These are phyloP conservation scores for Phaeodactylum tricornutum DNA, from an alignment of 108 stramenopile species.

Conservation along the genomic window DNA sequence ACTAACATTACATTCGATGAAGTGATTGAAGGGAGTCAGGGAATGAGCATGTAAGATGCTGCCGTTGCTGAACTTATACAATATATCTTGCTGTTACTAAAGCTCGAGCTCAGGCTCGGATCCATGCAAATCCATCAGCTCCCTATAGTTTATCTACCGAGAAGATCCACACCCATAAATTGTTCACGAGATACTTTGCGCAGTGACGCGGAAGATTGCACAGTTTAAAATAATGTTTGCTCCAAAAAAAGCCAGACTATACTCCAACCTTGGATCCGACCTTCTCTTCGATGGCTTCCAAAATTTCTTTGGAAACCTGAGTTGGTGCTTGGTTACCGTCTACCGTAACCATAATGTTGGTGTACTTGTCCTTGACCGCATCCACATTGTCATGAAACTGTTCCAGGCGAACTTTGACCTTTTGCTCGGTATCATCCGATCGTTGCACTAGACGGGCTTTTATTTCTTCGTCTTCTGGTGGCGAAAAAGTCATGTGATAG, in stretches of 20 bases:
- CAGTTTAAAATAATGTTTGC: no score
- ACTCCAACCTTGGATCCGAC: no score
- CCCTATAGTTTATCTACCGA: no score
- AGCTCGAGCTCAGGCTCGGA: no score
- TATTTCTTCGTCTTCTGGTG: slow-evolving; percentile 75
- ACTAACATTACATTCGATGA: slow-evolving; percentile 26
- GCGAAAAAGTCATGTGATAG: slow-evolving; percentile 92
- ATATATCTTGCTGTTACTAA: no score
- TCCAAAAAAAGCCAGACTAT: no score
- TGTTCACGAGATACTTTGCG: no score
- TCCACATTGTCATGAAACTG: slow-evolving; percentile 86
- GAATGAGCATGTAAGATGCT: background rate
- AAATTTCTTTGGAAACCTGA: slow-evolving; percentile 44
- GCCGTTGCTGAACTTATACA: no score
- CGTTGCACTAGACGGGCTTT: slow-evolving; percentile 74
- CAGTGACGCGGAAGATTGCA: no score
- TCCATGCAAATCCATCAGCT: no score
- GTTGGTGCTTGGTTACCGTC: slow-evolving; percentile 61
- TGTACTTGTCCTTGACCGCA: slow-evolving; percentile 64
- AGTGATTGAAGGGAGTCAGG: slow-evolving; percentile 24
- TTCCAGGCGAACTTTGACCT: slow-evolving; percentile 81
- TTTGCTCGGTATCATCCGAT: slow-evolving; percentile 95
- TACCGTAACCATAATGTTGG: slow-evolving; percentile 60
- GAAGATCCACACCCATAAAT: no score
- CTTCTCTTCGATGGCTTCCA: slow-evolving; percentile 20